These are phyloP conservation scores for Pachysolen tannophilus DNA, from an alignment of 805 yeast genomes.

Conservation along the genomic window DNA sequence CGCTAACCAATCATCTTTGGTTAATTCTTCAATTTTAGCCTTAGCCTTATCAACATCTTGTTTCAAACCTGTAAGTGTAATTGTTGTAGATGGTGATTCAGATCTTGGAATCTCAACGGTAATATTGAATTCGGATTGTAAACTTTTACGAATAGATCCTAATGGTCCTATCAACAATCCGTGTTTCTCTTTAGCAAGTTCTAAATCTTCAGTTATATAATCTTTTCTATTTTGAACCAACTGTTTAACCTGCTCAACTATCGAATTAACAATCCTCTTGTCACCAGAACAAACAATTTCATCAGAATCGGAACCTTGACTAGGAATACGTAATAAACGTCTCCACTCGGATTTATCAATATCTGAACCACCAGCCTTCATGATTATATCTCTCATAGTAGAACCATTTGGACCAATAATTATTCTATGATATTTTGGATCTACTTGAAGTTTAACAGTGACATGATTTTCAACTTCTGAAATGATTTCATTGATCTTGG, in stretches of 20 bases:
- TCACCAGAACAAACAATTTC: slow-evolving; percentile 69
- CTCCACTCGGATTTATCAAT: slow-evolving; percentile 36
- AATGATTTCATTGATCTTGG: slow-evolving; percentile 54
- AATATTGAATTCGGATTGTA: slow-evolving; percentile 66
- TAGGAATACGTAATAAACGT: slow-evolving; percentile 63
- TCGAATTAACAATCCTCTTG: slow-evolving; percentile 59
- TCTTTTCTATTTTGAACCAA: slow-evolving; percentile 62
- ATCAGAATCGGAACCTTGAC: slow-evolving; percentile 49
- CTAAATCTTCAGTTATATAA: slow-evolving; percentile 40
- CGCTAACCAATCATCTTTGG: slow-evolving; percentile 47
- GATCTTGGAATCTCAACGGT: slow-evolving; percentile 58
- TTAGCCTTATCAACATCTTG: slow-evolving; percentile 58
- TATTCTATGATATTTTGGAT: slow-evolving; percentile 64
- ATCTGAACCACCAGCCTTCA: slow-evolving; percentile 69
- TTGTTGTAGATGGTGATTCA: slow-evolving; percentile 38
- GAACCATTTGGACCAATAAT: slow-evolving; percentile 78
- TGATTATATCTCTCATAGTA: slow-evolving; percentile 62
- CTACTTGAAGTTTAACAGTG: slow-evolving; percentile 53
- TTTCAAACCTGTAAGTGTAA: slow-evolving; percentile 58
- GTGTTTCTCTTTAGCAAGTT: slow-evolving; percentile 66
- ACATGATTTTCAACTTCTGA: slow-evolving; percentile 56
- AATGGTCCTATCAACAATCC: slow-evolving; percentile 74
- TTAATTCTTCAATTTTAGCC: slow-evolving; percentile 49
- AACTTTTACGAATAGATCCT: slow-evolving; percentile 63
- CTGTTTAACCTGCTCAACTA: slow-evolving; percentile 51